Conservation (phyloP, 345 rosid genomes). For the Boechera divaricarpa region DNA sequence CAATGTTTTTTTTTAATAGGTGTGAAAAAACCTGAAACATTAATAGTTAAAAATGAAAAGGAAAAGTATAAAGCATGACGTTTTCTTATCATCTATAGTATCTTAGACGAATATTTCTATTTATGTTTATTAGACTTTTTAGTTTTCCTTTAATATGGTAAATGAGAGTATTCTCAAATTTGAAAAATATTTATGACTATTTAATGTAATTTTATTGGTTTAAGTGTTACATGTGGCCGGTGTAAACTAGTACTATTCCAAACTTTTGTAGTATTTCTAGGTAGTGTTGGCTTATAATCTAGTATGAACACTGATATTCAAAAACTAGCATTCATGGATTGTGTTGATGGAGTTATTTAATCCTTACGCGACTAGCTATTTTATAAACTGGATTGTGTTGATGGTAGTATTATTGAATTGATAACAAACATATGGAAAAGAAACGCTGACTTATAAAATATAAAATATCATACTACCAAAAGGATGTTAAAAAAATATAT, state of each 20-base stretch:
- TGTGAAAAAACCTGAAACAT: no score
- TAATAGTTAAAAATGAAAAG: no score
- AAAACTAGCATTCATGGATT: slow-evolving; percentile 26
- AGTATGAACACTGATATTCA: slow-evolving; percentile 30
- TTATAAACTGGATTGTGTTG: slow-evolving; percentile 19
- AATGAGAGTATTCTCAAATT: not conserved
- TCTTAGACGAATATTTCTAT: not conserved
- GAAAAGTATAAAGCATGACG: not conserved
- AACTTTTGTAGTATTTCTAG: not conserved
- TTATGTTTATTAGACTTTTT: not conserved
- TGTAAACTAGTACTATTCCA: not conserved
- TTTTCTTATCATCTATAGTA: not conserved
- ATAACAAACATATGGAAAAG: not conserved
- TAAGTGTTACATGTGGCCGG: not conserved
- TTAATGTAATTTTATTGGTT: not conserved
- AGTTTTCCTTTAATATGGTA: not conserved
- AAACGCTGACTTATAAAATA: not conserved
- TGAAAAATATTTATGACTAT: not conserved
- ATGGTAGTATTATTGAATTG: not conserved
- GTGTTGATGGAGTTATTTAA: slow-evolving; percentile 3
- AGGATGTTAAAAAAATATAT: no score
- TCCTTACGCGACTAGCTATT: slow-evolving; percentile 8
- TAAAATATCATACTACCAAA: no score
- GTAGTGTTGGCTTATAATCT: slow-evolving; percentile 12
- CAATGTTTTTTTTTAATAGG: no score